Conservation (phyloP, 2,329 filamentous ascomycete species). For the Claviceps africana region DNA sequence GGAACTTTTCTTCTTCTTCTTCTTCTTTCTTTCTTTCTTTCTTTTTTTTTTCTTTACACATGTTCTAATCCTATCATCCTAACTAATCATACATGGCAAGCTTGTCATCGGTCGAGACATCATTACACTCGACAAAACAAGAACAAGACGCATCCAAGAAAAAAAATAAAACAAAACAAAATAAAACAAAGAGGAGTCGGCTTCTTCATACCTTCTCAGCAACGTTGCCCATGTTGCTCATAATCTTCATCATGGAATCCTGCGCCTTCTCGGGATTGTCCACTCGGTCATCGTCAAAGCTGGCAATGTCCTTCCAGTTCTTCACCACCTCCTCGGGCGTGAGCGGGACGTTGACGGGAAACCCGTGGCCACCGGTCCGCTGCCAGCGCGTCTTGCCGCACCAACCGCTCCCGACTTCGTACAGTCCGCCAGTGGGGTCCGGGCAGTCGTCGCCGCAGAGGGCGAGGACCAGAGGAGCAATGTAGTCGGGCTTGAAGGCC, state of each 20-base stretch:
- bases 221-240: conserved; percentile 75
- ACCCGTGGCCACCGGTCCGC: conserved; percentile 74
- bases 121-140: not conserved
- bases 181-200: conserved; percentile 1
- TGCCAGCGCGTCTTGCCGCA: conserved; percentile 88
- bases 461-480: conserved; percentile 80
- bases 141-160: conserved; percentile 5
- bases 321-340: conserved; percentile 73
- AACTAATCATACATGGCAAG: conserved; percentile 9
- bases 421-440: conserved; percentile 71
- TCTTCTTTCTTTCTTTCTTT: no score
- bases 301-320: conserved; percentile 63
- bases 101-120: not conserved
- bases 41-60: conserved; percentile 1
- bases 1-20: no score
- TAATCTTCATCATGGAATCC: conserved; percentile 61
- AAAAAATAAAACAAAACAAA: conserved; percentile 7
- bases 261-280: conserved; percentile 72
- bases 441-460: conserved; percentile 79
- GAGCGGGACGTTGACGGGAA: conserved; percentile 72
- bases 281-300: conserved; percentile 77
- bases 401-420: conserved; percentile 94
- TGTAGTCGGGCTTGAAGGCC: conserved; percentile 98
- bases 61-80: conserved; percentile 10
- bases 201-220: conserved; percentile 45